Evolutionary conservation across 495 filamentous ascomycete genomes (phyloP).

Genomic region (Rostrohypoxylon terebratum): DNA sequence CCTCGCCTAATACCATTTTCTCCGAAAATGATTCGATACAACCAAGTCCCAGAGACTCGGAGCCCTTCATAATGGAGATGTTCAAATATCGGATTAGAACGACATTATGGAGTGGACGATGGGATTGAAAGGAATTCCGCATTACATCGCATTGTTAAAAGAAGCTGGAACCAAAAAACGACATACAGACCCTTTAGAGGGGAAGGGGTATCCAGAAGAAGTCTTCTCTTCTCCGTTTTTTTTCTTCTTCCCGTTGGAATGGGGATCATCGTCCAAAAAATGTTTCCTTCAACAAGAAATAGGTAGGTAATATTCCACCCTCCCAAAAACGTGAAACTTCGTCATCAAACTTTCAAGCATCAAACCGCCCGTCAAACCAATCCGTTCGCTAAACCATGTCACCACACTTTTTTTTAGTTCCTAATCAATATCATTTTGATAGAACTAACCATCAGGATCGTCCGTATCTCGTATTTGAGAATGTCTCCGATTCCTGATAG

Average conservation of each 20-base stretch:
- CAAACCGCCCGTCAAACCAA: conserved; percentile 21
- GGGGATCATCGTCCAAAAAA: conserved; percentile 17
- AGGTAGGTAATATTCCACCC: neutral
- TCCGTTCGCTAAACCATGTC: conserved; percentile 14
- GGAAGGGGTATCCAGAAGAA: conserved; percentile 41
- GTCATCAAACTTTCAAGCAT: conserved; percentile 20
- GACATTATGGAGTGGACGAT: conserved; percentile 1
- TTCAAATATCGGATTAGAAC: neutral
- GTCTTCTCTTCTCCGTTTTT: conserved; percentile 30
- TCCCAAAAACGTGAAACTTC: conserved; percentile 26
- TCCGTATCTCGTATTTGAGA: neutral
- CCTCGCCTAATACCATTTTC: neutral
- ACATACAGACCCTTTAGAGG: conserved; percentile 25
- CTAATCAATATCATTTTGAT: conserved; percentile 15
- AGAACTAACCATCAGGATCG: conserved; percentile 17
- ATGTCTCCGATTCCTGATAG: neutral
- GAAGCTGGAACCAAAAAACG: conserved; percentile 17
- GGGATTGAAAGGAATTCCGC: conserved; percentile 28
- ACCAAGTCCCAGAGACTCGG: neutral
- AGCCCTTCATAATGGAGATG: neutral
- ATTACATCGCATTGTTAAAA: conserved; percentile 23
- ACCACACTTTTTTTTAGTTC: conserved; percentile 5
- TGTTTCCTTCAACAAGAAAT: conserved; percentile 22
- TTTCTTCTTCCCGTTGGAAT: conserved; percentile 26
- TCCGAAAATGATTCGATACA: neutral